phyloP scores from a whole-genome alignment of 2,329 filamentous ascomycete genomes.

The Talaromyces islandicus region DNA sequence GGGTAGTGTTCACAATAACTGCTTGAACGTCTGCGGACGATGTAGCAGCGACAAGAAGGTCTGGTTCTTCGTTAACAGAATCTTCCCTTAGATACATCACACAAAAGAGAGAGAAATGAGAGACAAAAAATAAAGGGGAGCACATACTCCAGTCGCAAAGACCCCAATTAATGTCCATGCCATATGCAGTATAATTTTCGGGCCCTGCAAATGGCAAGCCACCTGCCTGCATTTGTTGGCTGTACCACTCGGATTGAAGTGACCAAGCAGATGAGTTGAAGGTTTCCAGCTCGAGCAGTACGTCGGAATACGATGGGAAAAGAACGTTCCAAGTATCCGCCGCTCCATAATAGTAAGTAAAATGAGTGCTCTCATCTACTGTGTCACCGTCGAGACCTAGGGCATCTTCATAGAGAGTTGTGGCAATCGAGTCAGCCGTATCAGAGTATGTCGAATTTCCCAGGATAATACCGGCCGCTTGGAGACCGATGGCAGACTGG shows the following conservation, averaged over 20 bases:
- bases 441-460: conserved; percentile 30
- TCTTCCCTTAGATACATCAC: neutral
- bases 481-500: conserved; percentile 43
- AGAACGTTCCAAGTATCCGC: conserved; percentile 30
- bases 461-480: conserved; percentile 37
- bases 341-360: conserved; percentile 32
- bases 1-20: conserved; percentile 36
- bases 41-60: conserved; percentile 38
- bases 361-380: conserved; percentile 28
- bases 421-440: conserved; percentile 29
- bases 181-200: neutral
- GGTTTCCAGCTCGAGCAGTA: conserved; percentile 31
- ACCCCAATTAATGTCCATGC: neutral
- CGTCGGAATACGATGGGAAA: conserved; percentile 39
- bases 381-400: conserved; percentile 27
- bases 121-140: neutral
- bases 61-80: conserved; percentile 24
- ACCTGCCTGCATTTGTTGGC: neutral
- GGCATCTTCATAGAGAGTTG: conserved; percentile 28
- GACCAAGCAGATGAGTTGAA: conserved; percentile 32
- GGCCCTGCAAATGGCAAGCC: neutral
- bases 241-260: conserved; percentile 1
- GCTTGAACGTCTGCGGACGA: conserved; percentile 22
- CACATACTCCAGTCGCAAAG: conserved; percentile 3
- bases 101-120: neutral